phyloP scores from a whole-genome alignment of 1,284 basidiomycete species.

The Sporisorium graminicola region DNA sequence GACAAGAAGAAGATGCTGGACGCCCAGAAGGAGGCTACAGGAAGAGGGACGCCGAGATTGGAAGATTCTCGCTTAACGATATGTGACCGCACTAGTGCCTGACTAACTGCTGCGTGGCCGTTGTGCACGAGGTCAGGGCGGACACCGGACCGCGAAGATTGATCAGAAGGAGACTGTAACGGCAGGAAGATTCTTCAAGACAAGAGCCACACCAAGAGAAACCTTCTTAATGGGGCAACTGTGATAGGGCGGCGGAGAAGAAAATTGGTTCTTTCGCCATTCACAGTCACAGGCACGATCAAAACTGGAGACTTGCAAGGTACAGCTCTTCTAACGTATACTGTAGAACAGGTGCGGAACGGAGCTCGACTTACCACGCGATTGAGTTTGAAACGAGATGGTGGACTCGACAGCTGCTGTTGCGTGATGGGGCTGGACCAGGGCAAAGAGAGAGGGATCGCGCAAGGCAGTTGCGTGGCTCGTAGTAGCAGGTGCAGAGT shows the following conservation, averaged over 20 bases:
- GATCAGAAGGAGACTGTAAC: not conserved
- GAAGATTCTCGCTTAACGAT: not conserved
- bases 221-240: not conserved
- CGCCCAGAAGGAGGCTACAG: no score
- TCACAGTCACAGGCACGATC: slow-evolving; percentile 13
- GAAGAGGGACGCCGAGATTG: not conserved
- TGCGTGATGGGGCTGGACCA: slow-evolving; percentile 16
- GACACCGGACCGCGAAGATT: not conserved
- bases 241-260: not conserved
- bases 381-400: slow-evolving; percentile 3
- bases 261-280: slow-evolving; percentile 18
- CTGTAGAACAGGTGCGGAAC: not conserved
- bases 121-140: not conserved
- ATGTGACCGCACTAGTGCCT: not conserved
- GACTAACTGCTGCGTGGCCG: not conserved
- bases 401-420: slow-evolving; percentile 3
- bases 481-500: no score
- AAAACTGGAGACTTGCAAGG: not conserved
- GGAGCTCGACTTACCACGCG: not conserved
- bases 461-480: no score
- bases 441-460: not conserved
- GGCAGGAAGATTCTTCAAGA: not conserved
- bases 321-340: not conserved
- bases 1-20: not conserved
- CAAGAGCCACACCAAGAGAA: not conserved